phyloP scores from a whole-genome alignment of 805 yeast species.

The Candida hispaniensis region DNA sequence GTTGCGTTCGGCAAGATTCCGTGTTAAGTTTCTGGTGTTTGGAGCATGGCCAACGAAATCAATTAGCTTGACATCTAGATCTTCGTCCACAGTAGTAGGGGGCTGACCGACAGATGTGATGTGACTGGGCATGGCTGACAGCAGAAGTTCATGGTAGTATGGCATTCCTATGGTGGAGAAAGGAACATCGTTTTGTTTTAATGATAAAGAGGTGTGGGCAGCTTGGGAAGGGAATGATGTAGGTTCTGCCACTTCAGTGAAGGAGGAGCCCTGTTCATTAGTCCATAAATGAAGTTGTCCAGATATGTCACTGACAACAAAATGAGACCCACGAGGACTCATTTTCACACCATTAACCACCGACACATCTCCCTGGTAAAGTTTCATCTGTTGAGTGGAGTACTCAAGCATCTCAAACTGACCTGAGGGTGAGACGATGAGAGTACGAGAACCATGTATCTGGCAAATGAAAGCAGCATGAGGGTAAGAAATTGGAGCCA shows the following conservation, averaged over 20 bases:
- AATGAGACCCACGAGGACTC: constrained; percentile 63
- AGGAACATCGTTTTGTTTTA: constrained; percentile 42
- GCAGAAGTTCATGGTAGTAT: constrained; percentile 59
- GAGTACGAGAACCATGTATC: constrained; percentile 78
- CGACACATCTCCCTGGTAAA: constrained; percentile 56
- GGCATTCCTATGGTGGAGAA: constrained; percentile 77
- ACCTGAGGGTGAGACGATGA: constrained; percentile 72
- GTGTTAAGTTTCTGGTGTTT: constrained; percentile 49
- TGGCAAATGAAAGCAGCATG: constrained; percentile 73
- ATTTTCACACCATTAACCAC: constrained; percentile 43
- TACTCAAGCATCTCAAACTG: constrained; percentile 79
- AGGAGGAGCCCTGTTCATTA: constrained; percentile 36
- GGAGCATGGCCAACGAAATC: constrained; percentile 36
- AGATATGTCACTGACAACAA: constrained; percentile 57
- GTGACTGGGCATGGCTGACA: constrained; percentile 40
- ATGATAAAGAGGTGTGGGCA: constrained; percentile 20
- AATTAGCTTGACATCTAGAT: constrained; percentile 31
- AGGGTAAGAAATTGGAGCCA: constrained; percentile 77
- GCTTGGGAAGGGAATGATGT: constrained; percentile 44
- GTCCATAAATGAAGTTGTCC: constrained; percentile 63
- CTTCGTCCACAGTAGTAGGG: constrained; percentile 44
- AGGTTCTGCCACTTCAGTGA: constrained; percentile 34
- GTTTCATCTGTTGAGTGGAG: constrained; percentile 45
- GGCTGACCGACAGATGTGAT: constrained; percentile 55
- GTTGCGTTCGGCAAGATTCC: constrained; percentile 35